A percentile compares a stretch with the other conserved stretches of the same genome.
phyloP scores from a whole-genome alignment of 768 basidiomycete genomes.

The Cystobasidium ongulense region DNA sequence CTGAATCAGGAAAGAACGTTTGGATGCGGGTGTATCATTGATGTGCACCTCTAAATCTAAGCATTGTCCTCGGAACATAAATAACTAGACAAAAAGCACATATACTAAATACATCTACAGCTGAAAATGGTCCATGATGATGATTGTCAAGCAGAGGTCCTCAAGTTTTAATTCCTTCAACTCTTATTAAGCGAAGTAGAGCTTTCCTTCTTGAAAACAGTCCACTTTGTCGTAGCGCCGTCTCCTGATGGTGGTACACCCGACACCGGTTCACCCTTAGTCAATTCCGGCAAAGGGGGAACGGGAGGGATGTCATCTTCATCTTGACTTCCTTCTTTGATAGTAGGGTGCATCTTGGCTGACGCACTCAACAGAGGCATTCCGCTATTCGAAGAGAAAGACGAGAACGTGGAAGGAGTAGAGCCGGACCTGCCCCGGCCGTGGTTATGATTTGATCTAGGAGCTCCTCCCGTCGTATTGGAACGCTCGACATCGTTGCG shows the following conservation, averaged over 20 bases:
- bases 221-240: background rate
- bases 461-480: background rate
- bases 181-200: background rate
- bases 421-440: slow-evolving; percentile 23
- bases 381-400: slow-evolving; percentile 2
- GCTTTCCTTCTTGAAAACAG: slow-evolving; percentile 2
- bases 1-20: too few relatives aligned
- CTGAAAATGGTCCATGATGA: background rate
- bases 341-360: background rate
- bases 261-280: background rate
- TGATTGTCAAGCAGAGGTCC: too few relatives aligned
- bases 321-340: slow-evolving; percentile 4
- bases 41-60: too few relatives aligned
- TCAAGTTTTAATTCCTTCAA: background rate
- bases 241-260: background rate
- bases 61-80: too few relatives aligned
- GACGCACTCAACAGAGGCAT: background rate
- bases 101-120: background rate
- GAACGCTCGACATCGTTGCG: slow-evolving; percentile 21
- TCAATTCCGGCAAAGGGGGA: slow-evolving; percentile 2
- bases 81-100: too few relatives aligned
- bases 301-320: slow-evolving; percentile 13
- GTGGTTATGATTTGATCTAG: background rate
- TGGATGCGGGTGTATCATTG: too few relatives aligned
- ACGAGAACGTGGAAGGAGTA: slow-evolving; percentile 21